phyloP scores from a whole-genome alignment of 2,329 filamentous ascomycete species.

The Cladobotryum mycophilum region DNA sequence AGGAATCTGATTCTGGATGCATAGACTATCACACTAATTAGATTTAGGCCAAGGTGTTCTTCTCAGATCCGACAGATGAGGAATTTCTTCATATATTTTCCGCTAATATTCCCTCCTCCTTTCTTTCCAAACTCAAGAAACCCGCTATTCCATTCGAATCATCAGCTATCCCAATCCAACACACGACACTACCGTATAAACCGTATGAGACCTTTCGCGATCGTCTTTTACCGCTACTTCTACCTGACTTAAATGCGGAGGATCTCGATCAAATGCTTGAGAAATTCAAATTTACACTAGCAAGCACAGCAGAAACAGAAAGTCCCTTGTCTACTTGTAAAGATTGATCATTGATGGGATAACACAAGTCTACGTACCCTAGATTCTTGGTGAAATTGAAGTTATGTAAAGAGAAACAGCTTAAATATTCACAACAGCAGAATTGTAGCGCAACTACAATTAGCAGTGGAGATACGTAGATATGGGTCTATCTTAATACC shows the following conservation, averaged over 20 bases:
- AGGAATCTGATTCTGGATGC: not conserved
- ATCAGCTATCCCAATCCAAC: not conserved
- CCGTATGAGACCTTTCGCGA: not conserved
- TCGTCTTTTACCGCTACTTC: not conserved
- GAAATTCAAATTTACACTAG: no score
- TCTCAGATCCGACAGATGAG: not conserved
- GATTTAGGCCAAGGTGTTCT: not conserved
- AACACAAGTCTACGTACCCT: no score
- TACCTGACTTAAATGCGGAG: not conserved
- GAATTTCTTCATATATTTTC: not conserved
- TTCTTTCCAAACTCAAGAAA: not conserved
- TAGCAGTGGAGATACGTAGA: no score
- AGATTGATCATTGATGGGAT: no score
- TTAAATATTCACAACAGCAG: no score
- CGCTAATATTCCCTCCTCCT: not conserved
- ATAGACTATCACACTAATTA: not conserved
- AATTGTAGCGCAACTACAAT: no score
- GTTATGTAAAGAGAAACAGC: no score
- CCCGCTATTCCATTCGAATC: not conserved
- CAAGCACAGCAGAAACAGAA: no score
- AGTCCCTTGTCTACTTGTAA: no score
- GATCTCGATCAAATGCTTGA: not conserved
- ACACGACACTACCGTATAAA: not conserved
- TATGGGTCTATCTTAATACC: no score
- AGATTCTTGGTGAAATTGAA: no score